phyloP scores from a whole-genome alignment of 1,284 basidiomycete genomes.

The Heterobasidion occidentale region DNA sequence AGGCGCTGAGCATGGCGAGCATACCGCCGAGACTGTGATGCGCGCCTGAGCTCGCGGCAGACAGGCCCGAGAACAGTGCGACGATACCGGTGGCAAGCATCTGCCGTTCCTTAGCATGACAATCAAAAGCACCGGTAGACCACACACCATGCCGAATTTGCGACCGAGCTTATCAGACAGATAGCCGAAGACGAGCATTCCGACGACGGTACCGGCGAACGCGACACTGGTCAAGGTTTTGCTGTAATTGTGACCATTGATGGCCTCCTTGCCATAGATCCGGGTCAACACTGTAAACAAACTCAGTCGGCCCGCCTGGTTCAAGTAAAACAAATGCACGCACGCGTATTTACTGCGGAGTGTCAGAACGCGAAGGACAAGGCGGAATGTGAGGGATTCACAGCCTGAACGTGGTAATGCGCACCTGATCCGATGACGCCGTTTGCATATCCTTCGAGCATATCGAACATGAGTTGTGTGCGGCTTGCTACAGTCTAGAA shows the following conservation, averaged over 20 bases:
- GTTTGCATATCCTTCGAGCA: slow-evolving; percentile 69
- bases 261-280: slow-evolving; percentile 47
- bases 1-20: slow-evolving; percentile 73
- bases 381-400: not conserved
- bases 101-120: slow-evolving; percentile 23
- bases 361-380: not conserved
- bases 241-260: slow-evolving; percentile 41
- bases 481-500: not conserved
- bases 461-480: not conserved
- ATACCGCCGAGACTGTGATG: slow-evolving; percentile 63
- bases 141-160: slow-evolving; percentile 78
- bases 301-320: not conserved
- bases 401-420: slow-evolving; percentile 18
- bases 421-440: slow-evolving; percentile 68
- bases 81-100: slow-evolving; percentile 76
- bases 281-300: slow-evolving; percentile 45
- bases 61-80: slow-evolving; percentile 72
- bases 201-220: slow-evolving; percentile 83
- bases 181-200: slow-evolving; percentile 71
- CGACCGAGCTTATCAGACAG: slow-evolving; percentile 83
- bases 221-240: slow-evolving; percentile 58
- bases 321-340: slow-evolving; percentile 15
- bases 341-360: slow-evolving; percentile 52
- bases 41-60: slow-evolving; percentile 79
- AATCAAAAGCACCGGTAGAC: not conserved